Evolutionary conservation across 176 grass and related monocot genomes (phyloP), one percentile per base, ranked within the genome.

Genomic region (Zea luxurians): DNA sequence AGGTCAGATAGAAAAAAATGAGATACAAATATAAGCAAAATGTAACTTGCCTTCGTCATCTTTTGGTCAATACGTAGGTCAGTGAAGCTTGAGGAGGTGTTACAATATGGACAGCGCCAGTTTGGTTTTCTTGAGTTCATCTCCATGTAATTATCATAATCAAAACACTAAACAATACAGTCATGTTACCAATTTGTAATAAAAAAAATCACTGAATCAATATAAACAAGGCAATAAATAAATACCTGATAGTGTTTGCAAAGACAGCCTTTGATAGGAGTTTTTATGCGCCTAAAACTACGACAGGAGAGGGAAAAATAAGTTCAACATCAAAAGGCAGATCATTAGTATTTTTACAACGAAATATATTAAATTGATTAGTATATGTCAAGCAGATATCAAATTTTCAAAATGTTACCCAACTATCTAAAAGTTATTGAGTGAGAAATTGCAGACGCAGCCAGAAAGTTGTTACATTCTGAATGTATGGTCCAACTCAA

Each of bases 191-290:
- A 68, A 61, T 78, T 61, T 48, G n/a, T 75, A 76, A 78, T 47
- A 35, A 47, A 78, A 48, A 34, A 34, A 47, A 63, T 69, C n/a
- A 68, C 36, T 12, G 36, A 68, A 82, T n/a, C 49, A 80, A 80
- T 54, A 79, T 52, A 73, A 74, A 70, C 11, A 85, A 70, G 67
- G 50, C 0, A 59, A 49, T 38, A 82, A 68, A 74, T 27, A 6
- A 77, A 68, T 66, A 99, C 96, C 90, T 96, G 92, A 82, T 90
- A 90, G 80, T 99, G 96, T 79, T 92, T 99, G 86, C 96, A 99
- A 68, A 92, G 88, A 40, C 69, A 54, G 4, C 96, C 96, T 88
- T 91, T 99, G 62, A 95, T 81, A 54, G 96, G 92, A 74, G 76
- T 93, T 62, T 80, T 79, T 68, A 99, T 95, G 40, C 96, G 90